A percentile compares a stretch with the other conserved stretches of the same genome.
phyloP scores from a whole-genome alignment of 768 basidiomycete species.

The Lactifluus volemus region DNA sequence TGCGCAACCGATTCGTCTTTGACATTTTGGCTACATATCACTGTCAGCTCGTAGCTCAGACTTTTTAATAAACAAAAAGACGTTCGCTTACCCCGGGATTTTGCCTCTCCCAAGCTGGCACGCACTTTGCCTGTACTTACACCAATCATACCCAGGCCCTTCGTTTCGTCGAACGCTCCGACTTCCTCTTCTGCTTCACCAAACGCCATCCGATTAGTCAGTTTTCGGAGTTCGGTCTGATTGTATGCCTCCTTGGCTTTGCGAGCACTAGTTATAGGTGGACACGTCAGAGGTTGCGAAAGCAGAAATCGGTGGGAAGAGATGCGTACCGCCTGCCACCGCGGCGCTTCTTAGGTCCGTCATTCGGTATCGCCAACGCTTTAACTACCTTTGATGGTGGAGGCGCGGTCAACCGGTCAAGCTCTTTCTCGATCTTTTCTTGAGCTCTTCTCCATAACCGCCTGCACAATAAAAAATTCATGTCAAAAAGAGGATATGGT shows the following conservation, averaged over 20 bases:
- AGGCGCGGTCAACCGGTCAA: slow-evolving; percentile 87
- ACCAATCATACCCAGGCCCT: slow-evolving; percentile 96
- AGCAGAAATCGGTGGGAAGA: neutral
- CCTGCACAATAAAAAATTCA: slow-evolving; percentile 31
- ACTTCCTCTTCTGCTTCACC: slow-evolving; percentile 95
- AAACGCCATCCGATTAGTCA: slow-evolving; percentile 95
- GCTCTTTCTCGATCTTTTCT: slow-evolving; percentile 87
- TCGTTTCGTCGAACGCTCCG: slow-evolving; percentile 95
- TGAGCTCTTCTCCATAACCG: slow-evolving; percentile 69
- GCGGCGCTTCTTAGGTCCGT: slow-evolving; percentile 90
- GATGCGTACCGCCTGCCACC: slow-evolving; percentile 80
- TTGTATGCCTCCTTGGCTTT: slow-evolving; percentile 99
- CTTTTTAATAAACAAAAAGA: neutral
- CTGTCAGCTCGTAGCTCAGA: slow-evolving; percentile 2
- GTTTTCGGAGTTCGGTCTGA: slow-evolving; percentile 91
- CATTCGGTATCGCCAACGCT: slow-evolving; percentile 88
- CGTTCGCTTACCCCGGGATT: slow-evolving; percentile 65
- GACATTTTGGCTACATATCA: slow-evolving; percentile 76
- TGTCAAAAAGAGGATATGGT: neutral
- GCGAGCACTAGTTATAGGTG: slow-evolving; percentile 52
- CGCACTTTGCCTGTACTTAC: slow-evolving; percentile 80
- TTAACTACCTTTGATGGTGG: slow-evolving; percentile 91
- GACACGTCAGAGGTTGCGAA: neutral
- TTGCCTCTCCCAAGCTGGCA: slow-evolving; percentile 78
- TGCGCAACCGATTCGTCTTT: slow-evolving; percentile 87